These are phyloP conservation scores for Pinus tabuliformis DNA, from an alignment of 75 land plant species.

Conservation along the genomic window DNA sequence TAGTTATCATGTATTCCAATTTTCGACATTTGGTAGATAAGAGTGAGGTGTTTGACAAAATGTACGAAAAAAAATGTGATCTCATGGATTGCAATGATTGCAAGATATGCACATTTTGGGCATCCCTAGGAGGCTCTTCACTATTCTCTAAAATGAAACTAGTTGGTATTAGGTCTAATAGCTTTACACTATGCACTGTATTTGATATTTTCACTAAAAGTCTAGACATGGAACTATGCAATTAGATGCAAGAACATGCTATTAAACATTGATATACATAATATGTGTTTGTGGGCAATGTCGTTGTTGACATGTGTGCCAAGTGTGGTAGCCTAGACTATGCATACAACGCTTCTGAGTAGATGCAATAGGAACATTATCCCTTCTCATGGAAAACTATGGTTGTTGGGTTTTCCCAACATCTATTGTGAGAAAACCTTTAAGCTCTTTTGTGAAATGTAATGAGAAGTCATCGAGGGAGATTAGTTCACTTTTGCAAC, in stretches of 20 bases:
- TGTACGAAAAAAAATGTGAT: conserved; percentile 30
- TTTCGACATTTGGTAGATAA: conserved; percentile 8
- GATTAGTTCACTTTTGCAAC: conserved; percentile 12
- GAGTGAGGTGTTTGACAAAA: conserved; percentile 43
- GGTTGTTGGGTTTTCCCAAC: conserved; percentile 12
- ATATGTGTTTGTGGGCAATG: conserved; percentile 13
- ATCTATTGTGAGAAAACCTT: conserved; percentile 9
- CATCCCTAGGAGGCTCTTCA: conserved; percentile 17
- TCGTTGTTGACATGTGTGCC: conserved; percentile 8
- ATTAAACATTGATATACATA: conserved; percentile 1
- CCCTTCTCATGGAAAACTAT: no score
- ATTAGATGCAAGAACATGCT: conserved; percentile 4
- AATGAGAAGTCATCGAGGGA: conserved; percentile 1
- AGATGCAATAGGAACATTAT: no score
- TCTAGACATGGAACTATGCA: neutral
- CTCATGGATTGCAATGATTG: conserved; percentile 44
- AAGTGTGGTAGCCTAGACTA: conserved; percentile 13
- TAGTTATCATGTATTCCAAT: conserved; percentile 7
- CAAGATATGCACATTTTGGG: conserved; percentile 31
- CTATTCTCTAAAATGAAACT: conserved; percentile 37
- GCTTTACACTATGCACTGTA: conserved; percentile 30
- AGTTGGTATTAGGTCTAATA: conserved; percentile 18
- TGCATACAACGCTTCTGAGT: conserved; percentile 7
- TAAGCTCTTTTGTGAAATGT: conserved; percentile 29
- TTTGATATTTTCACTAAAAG: neutral